phyloP scores from a whole-genome alignment of 768 basidiomycete species.

The Kwoniella sp. region DNA sequence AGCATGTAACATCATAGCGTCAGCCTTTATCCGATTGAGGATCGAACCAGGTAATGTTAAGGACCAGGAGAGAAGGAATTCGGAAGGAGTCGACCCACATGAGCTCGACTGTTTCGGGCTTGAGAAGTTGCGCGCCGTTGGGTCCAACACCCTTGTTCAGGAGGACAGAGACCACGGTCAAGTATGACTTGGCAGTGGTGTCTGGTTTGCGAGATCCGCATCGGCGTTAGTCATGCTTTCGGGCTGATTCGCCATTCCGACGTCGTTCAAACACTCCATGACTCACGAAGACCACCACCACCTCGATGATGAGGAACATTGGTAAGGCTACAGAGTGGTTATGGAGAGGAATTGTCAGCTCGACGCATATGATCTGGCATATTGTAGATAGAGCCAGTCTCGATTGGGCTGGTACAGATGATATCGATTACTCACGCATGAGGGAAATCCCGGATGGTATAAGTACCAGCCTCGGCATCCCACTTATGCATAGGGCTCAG shows the following conservation, averaged over 20 bases:
- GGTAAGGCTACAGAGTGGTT: no score
- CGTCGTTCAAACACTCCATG: no score
- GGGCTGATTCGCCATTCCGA: no score
- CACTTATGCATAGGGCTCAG: constrained; percentile 20
- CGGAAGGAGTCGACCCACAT: no score
- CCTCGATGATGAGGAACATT: constrained; percentile 14
- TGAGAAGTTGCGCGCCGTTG: constrained; percentile 17
- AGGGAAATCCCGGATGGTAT: constrained; percentile 8
- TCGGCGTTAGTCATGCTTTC: not conserved
- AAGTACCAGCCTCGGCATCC: constrained; percentile 11
- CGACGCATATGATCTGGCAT: no score
- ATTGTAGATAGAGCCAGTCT: no score
- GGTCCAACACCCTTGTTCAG: constrained; percentile 20
- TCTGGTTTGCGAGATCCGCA: not conserved
- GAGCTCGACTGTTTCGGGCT: constrained; percentile 17
- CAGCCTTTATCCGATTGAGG: no score
- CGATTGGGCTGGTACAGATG: no score
- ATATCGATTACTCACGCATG: constrained; percentile 14
- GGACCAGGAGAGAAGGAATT: no score
- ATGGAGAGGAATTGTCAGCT: no score
- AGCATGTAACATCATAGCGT: no score
- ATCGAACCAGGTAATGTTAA: no score
- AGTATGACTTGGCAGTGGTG: constrained; percentile 24
- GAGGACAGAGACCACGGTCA: constrained; percentile 17
- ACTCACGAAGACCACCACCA: constrained; percentile 23